Conservation (phyloP, 495 filamentous ascomycete genomes). For the Daldinia childiae region DNA sequence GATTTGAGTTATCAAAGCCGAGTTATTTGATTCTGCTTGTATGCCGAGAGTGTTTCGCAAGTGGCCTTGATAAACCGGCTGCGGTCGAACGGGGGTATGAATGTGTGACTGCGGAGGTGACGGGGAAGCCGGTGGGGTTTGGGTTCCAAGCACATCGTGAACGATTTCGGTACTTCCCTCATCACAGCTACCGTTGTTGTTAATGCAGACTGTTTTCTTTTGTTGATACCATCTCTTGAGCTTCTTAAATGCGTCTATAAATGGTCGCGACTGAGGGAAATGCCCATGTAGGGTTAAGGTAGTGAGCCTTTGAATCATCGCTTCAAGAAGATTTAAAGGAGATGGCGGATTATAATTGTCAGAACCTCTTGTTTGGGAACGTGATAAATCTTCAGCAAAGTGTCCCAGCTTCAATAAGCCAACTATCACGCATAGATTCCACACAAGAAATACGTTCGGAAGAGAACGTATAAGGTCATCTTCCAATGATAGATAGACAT, state of each 20-base stretch:
- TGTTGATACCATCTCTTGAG: conserved; percentile 33
- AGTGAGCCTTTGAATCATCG: conserved; percentile 27
- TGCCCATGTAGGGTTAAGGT: conserved; percentile 24
- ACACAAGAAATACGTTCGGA: conserved; percentile 29
- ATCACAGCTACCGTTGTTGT: conserved; percentile 25
- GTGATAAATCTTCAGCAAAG: conserved; percentile 15
- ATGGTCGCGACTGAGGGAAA: conserved; percentile 36
- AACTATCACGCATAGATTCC: conserved; percentile 29
- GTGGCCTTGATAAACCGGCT: background rate
- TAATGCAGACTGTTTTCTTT: conserved; percentile 34
- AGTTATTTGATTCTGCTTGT: background rate
- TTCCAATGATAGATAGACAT: conserved; percentile 30
- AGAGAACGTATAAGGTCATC: conserved; percentile 27
- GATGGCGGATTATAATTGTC: conserved; percentile 8
- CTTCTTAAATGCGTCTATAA: conserved; percentile 31
- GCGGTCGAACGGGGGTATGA: background rate
- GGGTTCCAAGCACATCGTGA: conserved; percentile 29
- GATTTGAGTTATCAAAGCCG: background rate
- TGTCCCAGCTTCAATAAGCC: conserved; percentile 29
- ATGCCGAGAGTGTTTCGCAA: background rate
- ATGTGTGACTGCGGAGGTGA: background rate
- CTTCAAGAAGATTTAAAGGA: conserved; percentile 11
- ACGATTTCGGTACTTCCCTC: conserved; percentile 15
- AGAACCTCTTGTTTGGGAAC: background rate
- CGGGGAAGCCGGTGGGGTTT: conserved; percentile 34